phyloP scores from a whole-genome alignment of 345 rosid species.

The Heritiera littoralis region DNA sequence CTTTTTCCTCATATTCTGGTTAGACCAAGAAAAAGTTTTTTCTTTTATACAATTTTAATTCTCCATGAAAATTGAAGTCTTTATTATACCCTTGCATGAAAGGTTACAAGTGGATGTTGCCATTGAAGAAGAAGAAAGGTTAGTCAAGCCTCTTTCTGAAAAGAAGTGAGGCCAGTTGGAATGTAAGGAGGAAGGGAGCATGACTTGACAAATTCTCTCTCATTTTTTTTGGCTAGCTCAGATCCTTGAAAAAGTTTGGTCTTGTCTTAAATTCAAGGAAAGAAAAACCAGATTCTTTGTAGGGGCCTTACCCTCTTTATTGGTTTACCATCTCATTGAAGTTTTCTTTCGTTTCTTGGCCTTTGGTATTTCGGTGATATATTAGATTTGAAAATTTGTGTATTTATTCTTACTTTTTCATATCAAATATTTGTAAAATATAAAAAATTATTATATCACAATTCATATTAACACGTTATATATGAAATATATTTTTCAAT shows the following conservation, averaged over 20 bases:
- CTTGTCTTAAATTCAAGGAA: background rate
- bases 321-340: background rate
- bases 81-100: background rate
- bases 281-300: background rate
- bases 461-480: too few species aligned
- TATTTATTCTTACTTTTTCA: too few species aligned
- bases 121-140: constrained; percentile 26
- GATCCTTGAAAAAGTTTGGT: constrained; percentile 20
- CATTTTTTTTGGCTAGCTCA: too few species aligned
- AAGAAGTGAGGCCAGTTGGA: constrained; percentile 32
- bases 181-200: background rate
- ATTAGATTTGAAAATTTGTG: too few species aligned
- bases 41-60: too few species aligned
- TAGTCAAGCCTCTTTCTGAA: constrained; percentile 29
- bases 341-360: background rate
- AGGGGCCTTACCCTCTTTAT: constrained; percentile 22
- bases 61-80: background rate
- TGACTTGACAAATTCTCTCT: background rate
- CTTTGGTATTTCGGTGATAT: constrained; percentile 7
- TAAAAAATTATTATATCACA: too few species aligned
- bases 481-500: too few species aligned
- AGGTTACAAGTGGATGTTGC: constrained; percentile 20
- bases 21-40: background rate
- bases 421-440: too few species aligned
- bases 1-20: constrained; percentile 9